Evolutionary conservation across 2,329 filamentous ascomycete genomes (phyloP).

Genomic region (Pezizomycotina sp.): DNA sequence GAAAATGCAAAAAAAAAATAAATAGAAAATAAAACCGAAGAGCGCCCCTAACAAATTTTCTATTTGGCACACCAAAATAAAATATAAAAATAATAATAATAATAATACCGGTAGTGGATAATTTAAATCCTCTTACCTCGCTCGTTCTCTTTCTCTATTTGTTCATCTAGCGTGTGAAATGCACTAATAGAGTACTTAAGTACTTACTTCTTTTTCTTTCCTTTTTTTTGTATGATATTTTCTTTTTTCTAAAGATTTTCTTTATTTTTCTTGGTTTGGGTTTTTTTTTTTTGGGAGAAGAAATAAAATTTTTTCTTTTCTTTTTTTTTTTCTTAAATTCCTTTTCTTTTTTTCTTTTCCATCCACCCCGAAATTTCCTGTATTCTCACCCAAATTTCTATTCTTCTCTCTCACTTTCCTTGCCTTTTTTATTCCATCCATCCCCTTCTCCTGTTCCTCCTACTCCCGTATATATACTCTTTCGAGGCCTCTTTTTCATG

Average conservation of each 20-base stretch:
- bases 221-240: background rate
- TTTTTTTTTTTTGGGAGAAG: too few species aligned
- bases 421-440: too few species aligned
- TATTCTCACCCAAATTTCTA: too few species aligned
- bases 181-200: background rate
- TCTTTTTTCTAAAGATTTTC: background rate
- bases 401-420: too few species aligned
- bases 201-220: constrained; percentile 2
- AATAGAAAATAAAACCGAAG: constrained; percentile 2
- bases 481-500: too few species aligned
- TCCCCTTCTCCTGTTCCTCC: too few species aligned
- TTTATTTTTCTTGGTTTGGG: constrained; percentile 1
- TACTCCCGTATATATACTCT: too few species aligned
- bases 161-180: constrained; percentile 6
- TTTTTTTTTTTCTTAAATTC: too few species aligned
- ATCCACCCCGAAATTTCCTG: too few species aligned
- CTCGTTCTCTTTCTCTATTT: constrained; percentile 1
- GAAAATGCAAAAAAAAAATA: background rate
- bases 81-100: constrained; percentile 4
- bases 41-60: background rate
- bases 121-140: constrained; percentile 3
- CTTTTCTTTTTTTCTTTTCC: too few species aligned
- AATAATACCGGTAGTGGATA: constrained; percentile 11
- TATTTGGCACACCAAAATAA: constrained; percentile 1
- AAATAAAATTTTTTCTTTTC: too few species aligned